Base-by-base conservation (phyloP, 768 basidiomycete genomes). In the Fistulinella prunicolor region DNA sequence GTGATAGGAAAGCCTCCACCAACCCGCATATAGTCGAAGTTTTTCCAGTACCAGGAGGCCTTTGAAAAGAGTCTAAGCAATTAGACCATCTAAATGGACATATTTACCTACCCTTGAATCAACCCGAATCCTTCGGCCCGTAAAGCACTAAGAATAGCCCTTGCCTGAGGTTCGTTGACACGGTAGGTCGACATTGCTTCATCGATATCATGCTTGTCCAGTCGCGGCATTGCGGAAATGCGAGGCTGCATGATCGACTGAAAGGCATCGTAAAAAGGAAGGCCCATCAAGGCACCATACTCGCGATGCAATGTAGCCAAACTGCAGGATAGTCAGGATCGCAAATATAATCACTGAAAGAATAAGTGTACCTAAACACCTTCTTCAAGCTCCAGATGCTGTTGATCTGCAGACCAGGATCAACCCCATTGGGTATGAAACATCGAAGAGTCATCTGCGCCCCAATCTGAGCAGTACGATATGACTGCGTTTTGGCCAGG, bases 31-130 rank as follows among this genome's bases (percentile, higher is more conserved):
- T 98, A 1, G 96, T 99, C 19, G 91, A 95, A 9, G 96, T 99
- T 71, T 99, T 99, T 12, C 96, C 96, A 0, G 96, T 99, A 46
- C 96, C 96, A 2, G 96, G 96, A 29, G 96, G 96, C 20, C 95
- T 65, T 94, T 54, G 22, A 42, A 17, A 12, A 14, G 32, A 22
- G 42, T 41, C 8, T 54, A 4, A 44, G 35, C 9, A 36, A 22
- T 40, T 36, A 36, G 38, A 22, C 16, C 24, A 47, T 34, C n/a
- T n/a, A 26, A 35, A 57, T 3, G 6, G 3, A 38, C 19, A 40
- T 40, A 12, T 19, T 55, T n/a, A 56, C 74, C 46, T 61, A 94
- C 95, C 96, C 96, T 78, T 99, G 96, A 46, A 99, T 94, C 24
- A 99, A 73, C 0, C 83, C 80, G 62, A 99, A 96, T 0, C 94